A percentile compares a stretch with the other conserved stretches of the same genome.
Conservation (phyloP, 1,284 basidiomycete species). For the Ustilago hordei region DNA sequence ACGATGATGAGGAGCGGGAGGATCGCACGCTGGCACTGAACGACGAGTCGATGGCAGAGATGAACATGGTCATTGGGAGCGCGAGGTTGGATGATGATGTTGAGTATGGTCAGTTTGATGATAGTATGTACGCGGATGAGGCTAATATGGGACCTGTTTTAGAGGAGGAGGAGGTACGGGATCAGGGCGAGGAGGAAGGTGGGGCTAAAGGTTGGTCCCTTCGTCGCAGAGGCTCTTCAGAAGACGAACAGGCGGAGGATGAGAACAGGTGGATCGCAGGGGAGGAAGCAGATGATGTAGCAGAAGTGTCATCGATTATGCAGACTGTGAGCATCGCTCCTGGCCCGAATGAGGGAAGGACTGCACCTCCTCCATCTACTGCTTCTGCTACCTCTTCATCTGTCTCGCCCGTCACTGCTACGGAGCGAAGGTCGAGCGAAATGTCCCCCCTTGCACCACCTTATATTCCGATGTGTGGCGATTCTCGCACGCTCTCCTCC, state of each 20-base stretch:
- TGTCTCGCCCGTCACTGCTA: slow-evolving; percentile 13
- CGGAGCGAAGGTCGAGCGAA: slow-evolving; percentile 1
- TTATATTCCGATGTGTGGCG: slow-evolving; percentile 30
- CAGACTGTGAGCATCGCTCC: slow-evolving; percentile 34
- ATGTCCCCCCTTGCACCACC: slow-evolving; percentile 1
- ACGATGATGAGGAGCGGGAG: slow-evolving; percentile 41
- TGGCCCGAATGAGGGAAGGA: background rate
- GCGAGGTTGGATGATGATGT: slow-evolving; percentile 44
- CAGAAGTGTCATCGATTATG: slow-evolving; percentile 47
- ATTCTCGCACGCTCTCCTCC: slow-evolving; percentile 18
- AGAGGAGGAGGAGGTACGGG: slow-evolving; percentile 3
- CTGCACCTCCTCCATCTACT: slow-evolving; percentile 20
- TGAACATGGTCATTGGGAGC: slow-evolving; percentile 62
- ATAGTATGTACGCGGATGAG: slow-evolving; percentile 25
- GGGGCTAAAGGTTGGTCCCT: slow-evolving; percentile 29
- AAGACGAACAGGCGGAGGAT: slow-evolving; percentile 13
- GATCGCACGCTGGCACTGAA: slow-evolving; percentile 54
- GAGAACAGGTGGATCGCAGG: slow-evolving; percentile 7
- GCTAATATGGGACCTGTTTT: slow-evolving; percentile 19
- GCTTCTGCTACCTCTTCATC: slow-evolving; percentile 16
- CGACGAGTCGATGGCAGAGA: slow-evolving; percentile 63
- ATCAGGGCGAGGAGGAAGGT: background rate
- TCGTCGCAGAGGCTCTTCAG: slow-evolving; percentile 23
- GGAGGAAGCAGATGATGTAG: slow-evolving; percentile 43
- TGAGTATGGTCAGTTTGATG: slow-evolving; percentile 34